Conservation (phyloP, 2,329 filamentous ascomycete genomes). For the Colletotrichum cereale region DNA sequence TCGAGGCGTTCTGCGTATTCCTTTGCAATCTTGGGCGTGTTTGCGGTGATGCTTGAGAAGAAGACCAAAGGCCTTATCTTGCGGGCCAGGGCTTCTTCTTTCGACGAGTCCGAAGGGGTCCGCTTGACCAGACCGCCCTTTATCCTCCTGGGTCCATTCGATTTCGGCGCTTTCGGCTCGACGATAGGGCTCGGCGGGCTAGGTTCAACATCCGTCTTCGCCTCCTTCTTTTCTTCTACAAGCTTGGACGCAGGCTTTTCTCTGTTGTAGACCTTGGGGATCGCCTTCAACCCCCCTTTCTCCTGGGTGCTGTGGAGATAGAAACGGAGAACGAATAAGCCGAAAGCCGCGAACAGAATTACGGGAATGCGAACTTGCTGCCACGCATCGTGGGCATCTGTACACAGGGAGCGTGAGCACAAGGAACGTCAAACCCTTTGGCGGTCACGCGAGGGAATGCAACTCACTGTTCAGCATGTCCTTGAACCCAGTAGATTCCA, state of each 20-base stretch:
- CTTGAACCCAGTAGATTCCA: slow-evolving; percentile 20
- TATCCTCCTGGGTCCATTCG: slow-evolving; percentile 62
- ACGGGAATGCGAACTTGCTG: slow-evolving; percentile 41
- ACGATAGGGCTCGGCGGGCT: slow-evolving; percentile 35
- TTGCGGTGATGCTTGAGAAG: slow-evolving; percentile 89
- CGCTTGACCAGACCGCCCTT: slow-evolving; percentile 55
- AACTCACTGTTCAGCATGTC: slow-evolving; percentile 32
- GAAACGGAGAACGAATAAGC: slow-evolving; percentile 37
- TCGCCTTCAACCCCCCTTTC: slow-evolving; percentile 35
- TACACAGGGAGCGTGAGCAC: slow-evolving; percentile 5
- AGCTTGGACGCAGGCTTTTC: slow-evolving; percentile 36
- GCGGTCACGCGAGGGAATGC: background rate
- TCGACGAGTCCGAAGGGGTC: slow-evolving; percentile 22
- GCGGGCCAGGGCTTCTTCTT: slow-evolving; percentile 49
- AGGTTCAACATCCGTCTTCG: slow-evolving; percentile 29
- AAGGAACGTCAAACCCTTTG: background rate
- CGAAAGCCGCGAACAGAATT: slow-evolving; percentile 33
- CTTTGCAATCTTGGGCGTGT: slow-evolving; percentile 80
- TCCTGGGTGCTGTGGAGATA: slow-evolving; percentile 37
- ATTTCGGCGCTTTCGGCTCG: slow-evolving; percentile 48
- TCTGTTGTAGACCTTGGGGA: slow-evolving; percentile 29
- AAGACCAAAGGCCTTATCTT: slow-evolving; percentile 83
- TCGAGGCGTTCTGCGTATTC: slow-evolving; percentile 70
- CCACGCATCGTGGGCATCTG: slow-evolving; percentile 39
- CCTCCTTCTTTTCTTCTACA: slow-evolving; percentile 33